Evolutionary conservation across 2,329 filamentous ascomycete species (phyloP), one percentile per base, ranked within the genome.

Genomic region (Ophiocordyceps robertsii): DNA sequence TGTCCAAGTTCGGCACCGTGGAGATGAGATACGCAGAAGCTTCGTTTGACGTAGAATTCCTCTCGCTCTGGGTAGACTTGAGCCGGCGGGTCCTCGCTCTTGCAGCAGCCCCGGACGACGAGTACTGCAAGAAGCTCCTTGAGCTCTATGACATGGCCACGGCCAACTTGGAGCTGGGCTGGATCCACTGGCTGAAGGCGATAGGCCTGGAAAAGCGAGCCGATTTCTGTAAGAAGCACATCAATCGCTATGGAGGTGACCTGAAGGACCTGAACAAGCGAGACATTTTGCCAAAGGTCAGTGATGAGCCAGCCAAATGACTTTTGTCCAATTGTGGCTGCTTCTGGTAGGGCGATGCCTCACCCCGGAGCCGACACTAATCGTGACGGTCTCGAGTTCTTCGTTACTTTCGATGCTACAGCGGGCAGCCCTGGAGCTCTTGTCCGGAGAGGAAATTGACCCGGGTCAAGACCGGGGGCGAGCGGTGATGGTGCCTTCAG

Each of bases 1-100:
- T 55, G 2, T 49, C 52, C 16, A 48, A 46, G 35, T 51, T 53
- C 39, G 39, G 51, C 24, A 56, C 53, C 0, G 16, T 54, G 13
- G 54, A 56, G 44, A 57, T 57, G 19, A 51, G 55, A 29, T 57
- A 57, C 33, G 52, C 53, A 21, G 54, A 56, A 17, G 48, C 52
- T 12, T 49, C 39, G 9, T 55, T 56, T 38, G 51, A 57, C 24
- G 42, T 46, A 3, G 47, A 52, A 11, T 57, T 48, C 43, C 46
- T 57, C 29, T 40, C 46, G 6, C 38, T 50, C 32, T 57, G 55
- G 55, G 46, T 48, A 19, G 46, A 49, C 36, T 29, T 57, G 32
- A 48, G 49, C 13, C 49, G 50, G 29, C 48, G 50, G 24, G 43
- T 57, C 19, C 53, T 52, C 39, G 46, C 45, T 11, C 37, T 54